Evolutionary conservation across 1,284 basidiomycete species (phyloP), one percentile per base, ranked within the genome.

Genomic region (Entoloma clypeatum): DNA sequence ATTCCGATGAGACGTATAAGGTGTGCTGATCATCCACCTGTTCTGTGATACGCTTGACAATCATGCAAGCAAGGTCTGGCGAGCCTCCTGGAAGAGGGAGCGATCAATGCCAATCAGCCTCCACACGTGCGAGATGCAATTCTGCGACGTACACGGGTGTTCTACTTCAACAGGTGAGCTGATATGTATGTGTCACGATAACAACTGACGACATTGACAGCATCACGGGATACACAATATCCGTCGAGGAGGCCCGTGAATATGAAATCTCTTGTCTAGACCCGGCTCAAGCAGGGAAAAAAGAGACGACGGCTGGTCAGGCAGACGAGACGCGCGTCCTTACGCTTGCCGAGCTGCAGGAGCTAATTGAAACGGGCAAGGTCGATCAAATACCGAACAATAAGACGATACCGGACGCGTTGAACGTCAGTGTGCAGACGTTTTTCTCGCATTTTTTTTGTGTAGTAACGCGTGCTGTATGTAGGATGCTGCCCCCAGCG

Each of bases 311-410:
- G 21, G 9, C 38, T 4, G 10, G 28, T 5, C 31, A 33, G 2
- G 29, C 9, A 16, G 57, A 64, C 22, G 64, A 74, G 47, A 56
- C 64, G 7, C 69, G 62, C 11, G 62, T 67, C 8, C 62, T 87
- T 41, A 75, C 77, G 0, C 81, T 89, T 50, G 67, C 75, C 1
- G 78, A 88, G 57, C 63, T 89, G 34, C 75, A 83, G 51, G 69
- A 69, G 29, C 65, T 89, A 42, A 84, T 89, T 44, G 76, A 85
- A 53, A 68, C 79, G 23, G 83, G 83, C 18, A 76, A 72, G 48
- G 74, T 77, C 2, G 81, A 85, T 51, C 63, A 79, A 55, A 86
- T 89, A 21, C 86, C 86, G 1, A 85, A 88, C 52, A 89, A 87
- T 56, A 82, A 79, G 46, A 45, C 68, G 30, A 85, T 89, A 36